Percentiles rank a stretch among this genome's conserved stretches.
Conservation (phyloP, 345 rosid species). For the Clausena lansium region DNA sequence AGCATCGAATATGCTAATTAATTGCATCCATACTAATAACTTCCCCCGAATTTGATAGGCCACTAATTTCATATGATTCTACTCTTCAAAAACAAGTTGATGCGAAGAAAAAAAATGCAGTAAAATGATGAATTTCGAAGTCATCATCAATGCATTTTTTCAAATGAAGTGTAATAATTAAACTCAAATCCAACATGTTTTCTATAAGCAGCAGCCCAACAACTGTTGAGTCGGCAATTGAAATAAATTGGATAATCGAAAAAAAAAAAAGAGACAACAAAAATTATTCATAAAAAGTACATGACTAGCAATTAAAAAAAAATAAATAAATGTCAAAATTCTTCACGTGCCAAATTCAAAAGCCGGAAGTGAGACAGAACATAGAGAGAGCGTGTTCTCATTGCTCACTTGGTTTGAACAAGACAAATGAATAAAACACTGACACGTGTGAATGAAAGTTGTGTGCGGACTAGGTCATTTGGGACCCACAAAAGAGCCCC, state of each 20-base stretch:
- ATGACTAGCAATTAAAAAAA: not conserved
- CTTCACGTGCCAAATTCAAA: not conserved
- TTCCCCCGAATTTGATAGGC: no score
- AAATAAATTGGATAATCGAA: not conserved
- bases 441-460: not conserved
- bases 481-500: not conserved
- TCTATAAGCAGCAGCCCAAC: not conserved
- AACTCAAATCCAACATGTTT: no score
- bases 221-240: slow-evolving; percentile 8
- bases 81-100: no score
- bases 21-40: no score
- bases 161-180: no score
- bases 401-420: not conserved
- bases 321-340: not conserved
- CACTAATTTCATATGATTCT: no score
- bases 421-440: not conserved
- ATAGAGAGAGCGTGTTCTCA: slow-evolving; percentile 10
- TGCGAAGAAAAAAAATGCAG: no score
- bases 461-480: not conserved
- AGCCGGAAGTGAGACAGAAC: not conserved
- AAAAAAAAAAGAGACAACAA: no score
- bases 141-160: not conserved
- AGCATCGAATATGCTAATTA: no score
- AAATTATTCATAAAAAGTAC: not conserved
- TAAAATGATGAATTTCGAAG: not conserved